Evolutionary conservation across 805 yeast species (phyloP), one percentile per base, ranked within the genome.

Genomic region (Schwanniomyces sp.): DNA sequence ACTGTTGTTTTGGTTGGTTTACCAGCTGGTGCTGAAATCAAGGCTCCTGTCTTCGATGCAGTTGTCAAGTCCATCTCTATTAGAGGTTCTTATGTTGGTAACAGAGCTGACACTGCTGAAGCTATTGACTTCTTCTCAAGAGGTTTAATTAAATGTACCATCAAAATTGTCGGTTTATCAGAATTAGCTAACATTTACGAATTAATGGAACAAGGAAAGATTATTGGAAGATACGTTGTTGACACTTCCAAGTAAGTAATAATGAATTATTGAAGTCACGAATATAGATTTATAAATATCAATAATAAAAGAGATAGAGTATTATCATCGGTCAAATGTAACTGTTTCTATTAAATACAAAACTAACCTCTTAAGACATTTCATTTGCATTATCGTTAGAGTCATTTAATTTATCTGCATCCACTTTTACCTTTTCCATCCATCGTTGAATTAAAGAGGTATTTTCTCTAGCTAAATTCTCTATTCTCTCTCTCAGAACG

Each of bases 371-470:
- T 40, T 27, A 27, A 16, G 4, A 40, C 26, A 16, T 34, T 48
- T 30, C 59, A 61, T 18, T 63, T 43, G 24, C 60, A 51, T 53
- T 32, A 32, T 63, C 67, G 48, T 74, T 78, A 7, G 72, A 76
- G 28, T 76, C 79, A 54, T 84, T 84, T 66, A 82, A 64, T 48
- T 63, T 69, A 43, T 84, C 87, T 1, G 84, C 88, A 52, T 84
- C 88, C n/a, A 62, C 57, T 32, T 76, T 54, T 62, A 69, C 58
- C 56, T 75, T 54, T 55, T 78, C 45, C 70, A 72, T 58, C 69
- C 83, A 50, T 58, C 83, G 38, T 52, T 76, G 34, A 5, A 84
- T 76, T 45, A 84, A 62, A 8, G 67, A 66, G 6, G 74, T 69
- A 54, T 83, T 81, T 50, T 85, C 88, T 12, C 50, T 53, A 44